phyloP scores from a whole-genome alignment of 2,329 filamentous ascomycete species.

The Verticillium nubilum region DNA sequence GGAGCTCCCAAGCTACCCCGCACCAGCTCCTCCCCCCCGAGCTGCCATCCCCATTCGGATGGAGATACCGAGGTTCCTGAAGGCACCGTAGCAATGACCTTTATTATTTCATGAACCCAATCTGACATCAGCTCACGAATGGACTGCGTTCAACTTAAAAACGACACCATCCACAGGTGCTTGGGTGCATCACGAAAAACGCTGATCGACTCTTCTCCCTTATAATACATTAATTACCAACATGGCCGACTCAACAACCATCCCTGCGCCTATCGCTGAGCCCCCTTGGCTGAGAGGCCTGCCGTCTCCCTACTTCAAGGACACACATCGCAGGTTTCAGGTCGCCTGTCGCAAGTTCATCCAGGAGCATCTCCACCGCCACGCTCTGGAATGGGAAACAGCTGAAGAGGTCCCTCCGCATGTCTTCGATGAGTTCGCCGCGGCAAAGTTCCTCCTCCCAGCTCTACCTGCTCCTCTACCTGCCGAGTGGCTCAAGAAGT shows the following conservation, averaged over 20 bases:
- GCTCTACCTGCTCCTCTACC: slow-evolving; percentile 65
- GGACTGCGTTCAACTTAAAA: not conserved
- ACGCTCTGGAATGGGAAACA: slow-evolving; percentile 66
- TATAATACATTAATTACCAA: not conserved
- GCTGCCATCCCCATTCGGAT: not conserved
- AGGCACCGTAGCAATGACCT: not conserved
- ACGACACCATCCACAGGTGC: no score
- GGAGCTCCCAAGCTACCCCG: not conserved
- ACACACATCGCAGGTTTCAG: slow-evolving; percentile 61
- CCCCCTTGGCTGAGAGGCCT: slow-evolving; percentile 66
- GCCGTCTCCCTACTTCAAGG: slow-evolving; percentile 66
- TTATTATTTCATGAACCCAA: not conserved
- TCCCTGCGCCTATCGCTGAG: slow-evolving; percentile 61
- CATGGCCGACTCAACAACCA: not conserved
- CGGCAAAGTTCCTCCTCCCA: slow-evolving; percentile 65
- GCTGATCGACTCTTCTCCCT: not conserved
- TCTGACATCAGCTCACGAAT: not conserved
- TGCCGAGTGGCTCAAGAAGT: slow-evolving; percentile 57
- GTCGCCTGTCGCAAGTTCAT: slow-evolving; percentile 63
- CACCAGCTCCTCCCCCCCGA: not conserved
- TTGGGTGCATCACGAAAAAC: not conserved
- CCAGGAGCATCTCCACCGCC: slow-evolving; percentile 52
- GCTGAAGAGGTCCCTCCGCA: slow-evolving; percentile 56
- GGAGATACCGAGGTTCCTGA: not conserved
- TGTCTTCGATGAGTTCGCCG: slow-evolving; percentile 59